These are phyloP conservation scores for Tuber microsphaerosporum DNA, from an alignment of 495 filamentous ascomycete species.

Conservation along the genomic window DNA sequence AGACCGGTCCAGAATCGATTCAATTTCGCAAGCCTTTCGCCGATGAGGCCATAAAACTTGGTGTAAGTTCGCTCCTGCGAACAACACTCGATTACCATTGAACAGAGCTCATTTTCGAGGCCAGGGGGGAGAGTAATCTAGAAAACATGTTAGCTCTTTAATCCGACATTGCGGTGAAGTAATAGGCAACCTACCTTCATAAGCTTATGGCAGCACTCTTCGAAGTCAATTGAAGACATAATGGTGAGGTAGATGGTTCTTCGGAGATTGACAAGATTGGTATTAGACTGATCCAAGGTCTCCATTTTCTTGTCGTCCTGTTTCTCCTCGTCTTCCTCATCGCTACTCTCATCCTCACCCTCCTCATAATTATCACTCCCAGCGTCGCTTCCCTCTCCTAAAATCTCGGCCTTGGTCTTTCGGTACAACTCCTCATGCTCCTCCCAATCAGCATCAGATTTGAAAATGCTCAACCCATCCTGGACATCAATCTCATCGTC, in stretches of 20 bases:
- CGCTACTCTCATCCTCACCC: conserved; percentile 67
- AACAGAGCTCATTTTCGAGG: conserved; percentile 79
- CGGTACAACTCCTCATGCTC: conserved; percentile 85
- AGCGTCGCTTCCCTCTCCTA: conserved; percentile 75
- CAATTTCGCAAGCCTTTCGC: conserved; percentile 88
- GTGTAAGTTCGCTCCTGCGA: conserved; percentile 91
- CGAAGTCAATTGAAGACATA: conserved; percentile 87
- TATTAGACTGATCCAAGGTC: conserved; percentile 96
- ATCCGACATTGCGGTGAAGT: background rate
- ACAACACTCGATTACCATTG: conserved; percentile 95
- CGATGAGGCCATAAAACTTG: conserved; percentile 92
- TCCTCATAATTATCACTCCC: conserved; percentile 66
- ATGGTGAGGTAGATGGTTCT: conserved; percentile 95
- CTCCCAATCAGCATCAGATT: conserved; percentile 82
- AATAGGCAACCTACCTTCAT: conserved; percentile 55
- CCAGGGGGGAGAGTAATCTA: conserved; percentile 72
- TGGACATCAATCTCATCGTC: conserved; percentile 76
- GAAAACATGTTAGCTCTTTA: conserved; percentile 25
- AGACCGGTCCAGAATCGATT: conserved; percentile 90
- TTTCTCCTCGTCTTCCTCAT: conserved; percentile 64
- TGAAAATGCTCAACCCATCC: conserved; percentile 89
- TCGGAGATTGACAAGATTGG: conserved; percentile 85
- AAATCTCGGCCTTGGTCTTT: conserved; percentile 81
- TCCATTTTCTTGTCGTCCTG: conserved; percentile 63
- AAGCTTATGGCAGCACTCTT: conserved; percentile 91